Percentiles rank a stretch among this genome's conserved stretches.
Conservation (phyloP, 1,284 basidiomycete species). For the Athelia psychrophila region DNA sequence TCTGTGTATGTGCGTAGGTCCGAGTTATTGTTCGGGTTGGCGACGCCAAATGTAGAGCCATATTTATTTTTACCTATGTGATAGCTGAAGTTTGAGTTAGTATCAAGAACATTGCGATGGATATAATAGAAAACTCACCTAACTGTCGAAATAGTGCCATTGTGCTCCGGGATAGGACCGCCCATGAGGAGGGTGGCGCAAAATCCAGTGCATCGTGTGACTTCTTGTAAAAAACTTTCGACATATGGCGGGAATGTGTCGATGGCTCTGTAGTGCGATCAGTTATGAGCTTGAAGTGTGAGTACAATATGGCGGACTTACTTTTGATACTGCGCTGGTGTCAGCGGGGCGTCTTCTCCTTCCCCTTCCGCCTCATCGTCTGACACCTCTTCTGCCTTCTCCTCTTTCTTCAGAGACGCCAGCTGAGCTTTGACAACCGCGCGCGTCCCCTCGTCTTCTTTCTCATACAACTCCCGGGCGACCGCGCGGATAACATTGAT, state of each 20-base stretch:
- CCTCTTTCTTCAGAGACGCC: background rate
- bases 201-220: background rate
- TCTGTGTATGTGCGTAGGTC: background rate
- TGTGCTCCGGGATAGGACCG: background rate
- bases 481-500: background rate
- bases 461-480: background rate
- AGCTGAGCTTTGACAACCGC: background rate
- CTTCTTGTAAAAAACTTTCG: background rate
- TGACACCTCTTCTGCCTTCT: background rate
- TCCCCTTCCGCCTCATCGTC: background rate
- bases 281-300: background rate
- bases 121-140: background rate
- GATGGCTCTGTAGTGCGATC: background rate
- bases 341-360: background rate
- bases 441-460: background rate
- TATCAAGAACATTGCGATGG: background rate
- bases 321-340: background rate
- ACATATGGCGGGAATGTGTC: background rate
- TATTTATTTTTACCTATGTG: background rate
- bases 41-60: background rate
- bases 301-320: background rate
- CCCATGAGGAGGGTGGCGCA: background rate
- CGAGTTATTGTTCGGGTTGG: background rate
- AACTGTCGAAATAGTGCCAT: background rate
- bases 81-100: background rate